Conservation (phyloP, 768 basidiomycete genomes). For the Boletus patriciae region DNA sequence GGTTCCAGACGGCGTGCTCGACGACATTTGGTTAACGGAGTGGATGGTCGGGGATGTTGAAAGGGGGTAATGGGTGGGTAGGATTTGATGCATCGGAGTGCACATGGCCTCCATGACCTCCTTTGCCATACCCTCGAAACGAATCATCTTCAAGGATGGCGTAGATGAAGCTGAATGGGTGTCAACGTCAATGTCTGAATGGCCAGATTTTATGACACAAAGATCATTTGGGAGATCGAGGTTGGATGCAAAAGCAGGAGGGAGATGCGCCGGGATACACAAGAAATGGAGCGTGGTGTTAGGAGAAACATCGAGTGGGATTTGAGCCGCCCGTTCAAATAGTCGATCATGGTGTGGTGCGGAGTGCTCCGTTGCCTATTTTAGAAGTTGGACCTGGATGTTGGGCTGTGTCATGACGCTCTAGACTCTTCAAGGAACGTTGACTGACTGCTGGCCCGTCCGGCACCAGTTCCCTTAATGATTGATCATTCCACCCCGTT, state of each 20-base stretch:
- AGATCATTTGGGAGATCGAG: neutral
- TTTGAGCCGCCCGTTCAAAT: constrained; percentile 23
- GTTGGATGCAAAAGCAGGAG: neutral
- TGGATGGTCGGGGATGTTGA: constrained; percentile 19
- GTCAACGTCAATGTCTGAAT: neutral
- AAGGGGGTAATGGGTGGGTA: constrained; percentile 39
- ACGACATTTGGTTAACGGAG: constrained; percentile 11
- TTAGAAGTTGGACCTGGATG: constrained; percentile 20
- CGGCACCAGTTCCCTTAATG: neutral
- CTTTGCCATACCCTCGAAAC: constrained; percentile 70
- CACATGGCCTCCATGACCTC: constrained; percentile 84
- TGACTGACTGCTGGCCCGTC: neutral
- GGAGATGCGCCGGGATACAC: neutral
- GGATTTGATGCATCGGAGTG: constrained; percentile 79
- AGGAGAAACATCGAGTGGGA: constrained; percentile 12
- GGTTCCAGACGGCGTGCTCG: constrained; percentile 39
- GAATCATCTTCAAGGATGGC: constrained; percentile 54
- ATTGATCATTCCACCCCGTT: neutral
- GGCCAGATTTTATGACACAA: constrained; percentile 5
- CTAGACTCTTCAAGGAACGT: constrained; percentile 18
- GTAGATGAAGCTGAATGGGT: neutral
- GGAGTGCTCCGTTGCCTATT: constrained; percentile 25
- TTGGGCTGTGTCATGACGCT: constrained; percentile 15
- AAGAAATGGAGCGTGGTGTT: constrained; percentile 5
- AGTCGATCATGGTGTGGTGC: constrained; percentile 25